Evolutionary conservation across 148 eudicot species (phyloP).

Genomic region (Heliamphora exappendiculata): DNA sequence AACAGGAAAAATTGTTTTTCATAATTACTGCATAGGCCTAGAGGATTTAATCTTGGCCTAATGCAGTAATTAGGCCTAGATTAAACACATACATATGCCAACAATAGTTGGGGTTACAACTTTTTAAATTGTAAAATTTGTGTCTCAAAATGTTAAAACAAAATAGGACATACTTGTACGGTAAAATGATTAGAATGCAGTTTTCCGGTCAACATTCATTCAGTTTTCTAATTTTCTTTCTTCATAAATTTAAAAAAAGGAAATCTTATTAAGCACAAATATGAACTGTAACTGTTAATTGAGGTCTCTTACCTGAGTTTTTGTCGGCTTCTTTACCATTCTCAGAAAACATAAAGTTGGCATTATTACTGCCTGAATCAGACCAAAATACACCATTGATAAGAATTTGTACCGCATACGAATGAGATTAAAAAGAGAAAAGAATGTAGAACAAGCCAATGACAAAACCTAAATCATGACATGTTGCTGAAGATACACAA

Average conservation of each 20-base stretch:
- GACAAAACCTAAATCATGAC: not conserved
- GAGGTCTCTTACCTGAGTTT: conserved; percentile 40
- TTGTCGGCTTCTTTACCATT: conserved; percentile 59
- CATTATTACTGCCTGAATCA: conserved; percentile 56
- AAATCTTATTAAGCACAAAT: not conserved
- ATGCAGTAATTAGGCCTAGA: too few species aligned
- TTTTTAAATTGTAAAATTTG: not conserved
- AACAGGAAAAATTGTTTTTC: too few species aligned
- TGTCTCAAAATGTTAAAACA: not conserved
- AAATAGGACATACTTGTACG: too few species aligned
- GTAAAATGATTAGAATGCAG: not conserved
- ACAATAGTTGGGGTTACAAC: not conserved
- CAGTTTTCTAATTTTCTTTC: not conserved
- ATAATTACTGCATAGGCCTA: too few species aligned
- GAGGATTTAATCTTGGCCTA: too few species aligned
- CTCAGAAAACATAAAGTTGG: conserved; percentile 66
- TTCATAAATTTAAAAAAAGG: not conserved
- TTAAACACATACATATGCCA: not conserved
- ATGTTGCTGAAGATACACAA: not conserved
- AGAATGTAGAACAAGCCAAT: not conserved
- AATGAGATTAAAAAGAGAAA: not conserved
- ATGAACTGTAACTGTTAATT: not conserved
- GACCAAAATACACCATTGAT: not conserved
- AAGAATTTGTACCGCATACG: not conserved
- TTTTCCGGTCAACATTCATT: not conserved